These are phyloP conservation scores for Moricandia moricandioides DNA, from an alignment of 345 rosid genomes.

Conservation along the genomic window DNA sequence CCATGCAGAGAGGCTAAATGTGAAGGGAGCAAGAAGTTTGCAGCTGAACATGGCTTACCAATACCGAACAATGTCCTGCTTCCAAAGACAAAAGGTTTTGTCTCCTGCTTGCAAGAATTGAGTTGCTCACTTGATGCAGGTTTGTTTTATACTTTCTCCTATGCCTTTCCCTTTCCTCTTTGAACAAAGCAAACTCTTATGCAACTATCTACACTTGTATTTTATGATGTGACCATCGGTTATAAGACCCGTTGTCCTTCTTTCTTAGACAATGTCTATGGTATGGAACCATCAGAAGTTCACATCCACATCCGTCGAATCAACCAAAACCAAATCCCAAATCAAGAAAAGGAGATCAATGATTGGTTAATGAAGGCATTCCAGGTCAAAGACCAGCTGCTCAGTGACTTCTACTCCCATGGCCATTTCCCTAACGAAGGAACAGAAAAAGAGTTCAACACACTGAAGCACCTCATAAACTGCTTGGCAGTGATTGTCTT, in stretches of 20 bases:
- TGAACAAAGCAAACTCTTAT: conserved; percentile 1
- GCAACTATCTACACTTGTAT: conserved; percentile 37
- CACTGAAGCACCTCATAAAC: conserved; percentile 55
- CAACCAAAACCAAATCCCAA: conserved; percentile 46
- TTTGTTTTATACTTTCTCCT: conserved; percentile 31
- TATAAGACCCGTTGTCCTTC: conserved; percentile 73
- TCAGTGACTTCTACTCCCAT: conserved; percentile 52
- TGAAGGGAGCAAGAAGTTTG: conserved; percentile 53
- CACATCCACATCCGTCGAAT: conserved; percentile 67
- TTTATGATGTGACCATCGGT: conserved; percentile 84
- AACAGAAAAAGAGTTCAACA: conserved; percentile 58
- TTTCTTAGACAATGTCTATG: conserved; percentile 73
- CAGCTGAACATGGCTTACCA: conserved; percentile 67
- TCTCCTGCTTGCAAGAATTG: conserved; percentile 67
- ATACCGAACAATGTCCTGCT: conserved; percentile 62
- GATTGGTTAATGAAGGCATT: conserved; percentile 66
- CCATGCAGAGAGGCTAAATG: conserved; percentile 74
- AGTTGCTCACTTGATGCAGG: conserved; percentile 82
- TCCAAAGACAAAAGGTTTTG: conserved; percentile 83
- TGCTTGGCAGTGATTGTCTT: conserved; percentile 49
- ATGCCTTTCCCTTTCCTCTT: too few relatives aligned
- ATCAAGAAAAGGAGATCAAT: conserved; percentile 49
- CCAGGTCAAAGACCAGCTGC: conserved; percentile 62
- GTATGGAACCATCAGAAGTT: conserved; percentile 78
- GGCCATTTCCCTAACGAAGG: conserved; percentile 69